Evolutionary conservation across 208 protist species (phyloP).

Genomic region (Wallacemonas rigidus): DNA sequence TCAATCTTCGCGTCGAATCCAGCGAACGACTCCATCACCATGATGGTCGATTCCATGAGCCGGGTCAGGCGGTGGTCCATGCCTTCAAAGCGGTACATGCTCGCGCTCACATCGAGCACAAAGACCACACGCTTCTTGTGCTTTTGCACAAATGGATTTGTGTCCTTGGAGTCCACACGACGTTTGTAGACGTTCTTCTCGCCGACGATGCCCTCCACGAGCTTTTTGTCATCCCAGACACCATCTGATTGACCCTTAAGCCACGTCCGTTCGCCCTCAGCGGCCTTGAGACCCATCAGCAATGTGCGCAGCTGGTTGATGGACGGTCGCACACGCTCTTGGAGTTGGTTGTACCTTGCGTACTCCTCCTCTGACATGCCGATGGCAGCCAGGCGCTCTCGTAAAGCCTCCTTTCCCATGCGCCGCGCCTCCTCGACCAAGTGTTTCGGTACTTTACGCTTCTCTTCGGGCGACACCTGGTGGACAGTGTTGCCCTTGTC

Average conservation of each 20-base stretch:
- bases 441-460: slow-evolving; percentile 79
- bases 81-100: slow-evolving; percentile 95
- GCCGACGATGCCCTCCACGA: slow-evolving; percentile 92
- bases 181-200: slow-evolving; percentile 92
- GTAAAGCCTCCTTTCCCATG: slow-evolving; percentile 79
- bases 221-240: slow-evolving; percentile 91
- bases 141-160: slow-evolving; percentile 53
- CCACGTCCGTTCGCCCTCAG: slow-evolving; percentile 87
- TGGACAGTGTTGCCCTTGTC: slow-evolving; percentile 86
- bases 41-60: slow-evolving; percentile 85
- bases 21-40: slow-evolving; percentile 92
- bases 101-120: slow-evolving; percentile 91
- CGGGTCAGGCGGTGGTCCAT: slow-evolving; percentile 88
- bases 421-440: slow-evolving; percentile 73
- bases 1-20: slow-evolving; percentile 89
- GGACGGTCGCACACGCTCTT: slow-evolving; percentile 62
- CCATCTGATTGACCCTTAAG: slow-evolving; percentile 87
- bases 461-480: slow-evolving; percentile 89
- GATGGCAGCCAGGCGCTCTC: slow-evolving; percentile 69
- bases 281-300: slow-evolving; percentile 78
- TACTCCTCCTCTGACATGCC: slow-evolving; percentile 77
- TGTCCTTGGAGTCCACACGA: slow-evolving; percentile 78
- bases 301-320: slow-evolving; percentile 70
- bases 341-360: slow-evolving; percentile 54
- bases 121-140: slow-evolving; percentile 90